Evolutionary conservation across 2,329 filamentous ascomycete species (phyloP), one percentile per base, ranked within the genome.

Genomic region (Phaeosphaeria sp.): DNA sequence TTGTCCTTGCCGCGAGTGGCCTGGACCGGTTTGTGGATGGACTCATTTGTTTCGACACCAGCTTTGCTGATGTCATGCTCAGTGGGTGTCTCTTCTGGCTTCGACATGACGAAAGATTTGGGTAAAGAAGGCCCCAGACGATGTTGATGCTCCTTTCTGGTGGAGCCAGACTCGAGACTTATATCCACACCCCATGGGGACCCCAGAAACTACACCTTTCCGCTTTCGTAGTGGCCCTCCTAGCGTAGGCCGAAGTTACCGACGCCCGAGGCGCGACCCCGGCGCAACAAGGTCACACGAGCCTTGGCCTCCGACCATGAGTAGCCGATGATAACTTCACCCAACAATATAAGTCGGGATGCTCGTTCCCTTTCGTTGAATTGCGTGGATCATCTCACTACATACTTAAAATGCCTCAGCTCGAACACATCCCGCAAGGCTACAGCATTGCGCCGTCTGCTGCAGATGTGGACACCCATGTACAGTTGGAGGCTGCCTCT

Each of bases 341-440:
- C 30, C 9, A 13, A 15, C 7, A 15, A 13, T 47, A 47, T 46
- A 43, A n/a, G 30, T 49, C 11, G 41, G 10, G 30, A 20, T 46
- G 20, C 10, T 51, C 17, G 25, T 51, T 2, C 22, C 6, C 22
- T 10, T 18, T 11, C 36, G 21, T 15, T 17, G 44, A 22, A 49
- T 30, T 36, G 39, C 2, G 43, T 25, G 3, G 27, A 36, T 27
- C 18, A 21, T 11, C 33, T 22, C 27, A 30, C 25, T 20, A 4
- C 39, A n/a, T n/a, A 27, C 25, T 23, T 70, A 72, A 59, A 51
- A 82, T 84, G 82, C 81, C 80, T 62, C 83, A 84, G 64, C 76
- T 79, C 61, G 83, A 85, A 67, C 75, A 74, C 50, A 77, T 80
- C 42, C 77, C 77, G 4, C 66, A 72, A 55, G 59, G 73, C 52